Conservation (phyloP, 2,329 filamentous ascomycete species). For the Neonectria sp. region DNA sequence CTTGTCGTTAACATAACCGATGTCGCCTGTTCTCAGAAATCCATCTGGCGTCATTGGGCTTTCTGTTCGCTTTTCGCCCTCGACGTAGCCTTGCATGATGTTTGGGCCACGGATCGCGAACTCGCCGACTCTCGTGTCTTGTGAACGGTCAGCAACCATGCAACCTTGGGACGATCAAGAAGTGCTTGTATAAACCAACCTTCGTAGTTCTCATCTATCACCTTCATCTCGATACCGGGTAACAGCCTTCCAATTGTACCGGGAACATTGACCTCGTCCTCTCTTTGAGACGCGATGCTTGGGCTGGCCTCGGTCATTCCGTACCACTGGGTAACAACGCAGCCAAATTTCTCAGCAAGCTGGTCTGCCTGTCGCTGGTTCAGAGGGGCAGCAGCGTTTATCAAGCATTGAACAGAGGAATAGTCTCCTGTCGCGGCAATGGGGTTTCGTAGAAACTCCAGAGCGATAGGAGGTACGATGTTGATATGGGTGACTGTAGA, state of each 20-base stretch:
- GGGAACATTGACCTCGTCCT: slow-evolving; percentile 12
- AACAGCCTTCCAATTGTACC: slow-evolving; percentile 19
- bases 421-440: slow-evolving; percentile 10
- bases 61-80: neutral
- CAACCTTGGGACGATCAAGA: no score
- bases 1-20: slow-evolving; percentile 19
- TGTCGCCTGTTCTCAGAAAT: slow-evolving; percentile 18
- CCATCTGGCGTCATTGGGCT: slow-evolving; percentile 10
- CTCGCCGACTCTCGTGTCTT: slow-evolving; percentile 12
- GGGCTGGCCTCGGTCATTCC: slow-evolving; percentile 25
- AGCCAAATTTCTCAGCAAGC: slow-evolving; percentile 2
- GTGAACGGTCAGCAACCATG: neutral
- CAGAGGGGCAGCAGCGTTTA: slow-evolving; percentile 22
- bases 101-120: slow-evolving; percentile 20
- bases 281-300: slow-evolving; percentile 18
- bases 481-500: slow-evolving; percentile 17
- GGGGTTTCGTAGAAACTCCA: slow-evolving; percentile 16
- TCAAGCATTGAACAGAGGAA: slow-evolving; percentile 13
- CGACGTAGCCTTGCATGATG: slow-evolving; percentile 23
- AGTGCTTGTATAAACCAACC: neutral
- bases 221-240: slow-evolving; percentile 20
- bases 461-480: slow-evolving; percentile 18
- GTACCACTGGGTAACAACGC: slow-evolving; percentile 20
- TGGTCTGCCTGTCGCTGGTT: slow-evolving; percentile 22
- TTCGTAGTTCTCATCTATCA: slow-evolving; percentile 11